Conservation (phyloP, 73 alveolate species). For the Blepharisma japonicum region DNA sequence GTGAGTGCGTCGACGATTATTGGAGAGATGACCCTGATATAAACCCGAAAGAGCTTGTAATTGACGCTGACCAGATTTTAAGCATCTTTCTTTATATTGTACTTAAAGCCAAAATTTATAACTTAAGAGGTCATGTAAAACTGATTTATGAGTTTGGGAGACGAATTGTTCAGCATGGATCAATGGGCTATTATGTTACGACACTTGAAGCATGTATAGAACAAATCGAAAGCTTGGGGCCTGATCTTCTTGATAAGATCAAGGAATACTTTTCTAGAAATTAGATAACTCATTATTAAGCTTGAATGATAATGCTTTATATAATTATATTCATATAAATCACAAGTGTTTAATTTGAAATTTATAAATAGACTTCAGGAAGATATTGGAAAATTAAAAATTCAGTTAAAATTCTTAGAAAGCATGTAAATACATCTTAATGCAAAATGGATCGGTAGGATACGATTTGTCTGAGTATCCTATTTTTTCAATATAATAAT, state of each 20-base stretch:
- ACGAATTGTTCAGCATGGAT: conserved; percentile 10
- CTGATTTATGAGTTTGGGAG: conserved; percentile 28
- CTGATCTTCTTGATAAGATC: conserved; percentile 7
- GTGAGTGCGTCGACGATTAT: conserved; percentile 24
- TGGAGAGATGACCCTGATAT: conserved; percentile 15
- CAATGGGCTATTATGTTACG: conserved; percentile 26
- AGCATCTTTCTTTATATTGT: conserved; percentile 26
- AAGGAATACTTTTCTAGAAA: conserved; percentile 10
- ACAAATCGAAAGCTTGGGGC: conserved; percentile 14
- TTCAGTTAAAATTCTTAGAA: conserved; percentile 37
- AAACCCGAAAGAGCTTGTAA: neutral
- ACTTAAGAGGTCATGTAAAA: conserved; percentile 18
- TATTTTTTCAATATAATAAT: no score
- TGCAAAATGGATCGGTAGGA: conserved; percentile 38
- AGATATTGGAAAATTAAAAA: conserved; percentile 42
- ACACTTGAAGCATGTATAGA: conserved; percentile 13
- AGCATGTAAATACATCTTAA: conserved; percentile 36
- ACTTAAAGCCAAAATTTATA: neutral
- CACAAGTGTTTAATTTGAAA: neutral
- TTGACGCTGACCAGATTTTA: conserved; percentile 29
- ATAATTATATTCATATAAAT: no score
- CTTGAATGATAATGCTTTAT: neutral
- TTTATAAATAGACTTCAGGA: conserved; percentile 60
- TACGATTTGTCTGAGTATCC: conserved; percentile 43
- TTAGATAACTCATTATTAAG: neutral